Conservation (phyloP, 768 basidiomycete genomes). For the Jaapia argillacea region DNA sequence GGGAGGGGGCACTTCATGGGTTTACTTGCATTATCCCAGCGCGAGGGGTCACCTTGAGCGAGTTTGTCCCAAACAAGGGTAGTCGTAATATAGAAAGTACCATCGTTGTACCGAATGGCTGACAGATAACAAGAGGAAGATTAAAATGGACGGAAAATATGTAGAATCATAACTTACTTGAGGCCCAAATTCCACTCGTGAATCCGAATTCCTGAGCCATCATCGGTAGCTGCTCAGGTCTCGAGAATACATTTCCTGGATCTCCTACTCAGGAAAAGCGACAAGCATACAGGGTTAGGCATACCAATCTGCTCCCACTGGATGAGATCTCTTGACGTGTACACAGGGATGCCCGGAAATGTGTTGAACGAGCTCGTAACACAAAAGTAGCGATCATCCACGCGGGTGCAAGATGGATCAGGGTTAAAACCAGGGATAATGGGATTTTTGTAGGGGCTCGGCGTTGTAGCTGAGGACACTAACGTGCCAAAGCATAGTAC, state of each 20-base stretch:
- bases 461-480: no score
- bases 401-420: conserved; percentile 23
- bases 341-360: conserved; percentile 24
- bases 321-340: conserved; percentile 20
- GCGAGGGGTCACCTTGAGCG: conserved; percentile 7
- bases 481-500: no score
- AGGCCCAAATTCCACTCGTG: conserved; percentile 14
- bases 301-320: conserved; percentile 22
- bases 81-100: conserved; percentile 12
- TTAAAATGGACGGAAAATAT: neutral
- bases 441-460: conserved; percentile 4
- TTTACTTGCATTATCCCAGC: conserved; percentile 12
- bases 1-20: neutral
- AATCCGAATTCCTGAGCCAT: conserved; percentile 8
- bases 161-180: neutral
- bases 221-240: conserved; percentile 9
- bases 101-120: conserved; percentile 6
- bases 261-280: neutral
- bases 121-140: neutral
- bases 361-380: conserved; percentile 24
- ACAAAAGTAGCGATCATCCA: conserved; percentile 23
- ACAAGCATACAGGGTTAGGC: neutral
- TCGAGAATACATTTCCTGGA: conserved; percentile 11
- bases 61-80: conserved; percentile 11
- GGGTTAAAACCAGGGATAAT: conserved; percentile 19